Evolutionary conservation across 306 rosid genomes (phyloP), one percentile per base, ranked within the genome.

Genomic region (Hylodesmum podocarpum): DNA sequence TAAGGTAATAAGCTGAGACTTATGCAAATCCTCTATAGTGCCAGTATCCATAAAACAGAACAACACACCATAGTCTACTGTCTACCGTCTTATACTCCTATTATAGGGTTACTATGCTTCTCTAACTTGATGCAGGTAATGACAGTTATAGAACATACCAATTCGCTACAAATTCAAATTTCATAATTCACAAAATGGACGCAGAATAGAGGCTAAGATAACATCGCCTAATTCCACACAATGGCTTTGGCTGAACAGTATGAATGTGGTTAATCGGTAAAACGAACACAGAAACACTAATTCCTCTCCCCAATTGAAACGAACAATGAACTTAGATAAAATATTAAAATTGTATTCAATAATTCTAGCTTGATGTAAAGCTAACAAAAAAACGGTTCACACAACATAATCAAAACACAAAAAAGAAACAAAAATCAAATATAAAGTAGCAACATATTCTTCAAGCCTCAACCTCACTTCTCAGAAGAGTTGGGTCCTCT

Each of bases 401-500:
- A 58, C 9, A 19, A 59, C 72, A 39, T 6, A 49, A 34, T 44
- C 18, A 3, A 18, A 21, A 24, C 57, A 27, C 43, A 44, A 1
- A 41, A 5, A 37, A 19, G n/a, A 77, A 13, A 15, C 2, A 59
- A 14, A n/a, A 15, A 15, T 31, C 2, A 39, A 54, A 54, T 0
- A 0, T 3, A 28, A 4, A 44, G 27, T 46, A 5, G 33, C 0
- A 11, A 66, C 80, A 73, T 55, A 44, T 61, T 37, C 44, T 50
- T 76, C 21, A 29, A 58, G 72, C 15, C 18, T 37, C 33, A 4
- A 16, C 14, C 55, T 76, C 72, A 82, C 82, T 82, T 82, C 55
- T 82, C 85, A 14, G 85, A 82, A 5, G 85, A 82, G 64, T 82
- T 82, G 4, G 85, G 85, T 24, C 85, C 85, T 3, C 85, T 76